Conservation (phyloP, 1,284 basidiomycete species). For the Ceratobasidium sp. region DNA sequence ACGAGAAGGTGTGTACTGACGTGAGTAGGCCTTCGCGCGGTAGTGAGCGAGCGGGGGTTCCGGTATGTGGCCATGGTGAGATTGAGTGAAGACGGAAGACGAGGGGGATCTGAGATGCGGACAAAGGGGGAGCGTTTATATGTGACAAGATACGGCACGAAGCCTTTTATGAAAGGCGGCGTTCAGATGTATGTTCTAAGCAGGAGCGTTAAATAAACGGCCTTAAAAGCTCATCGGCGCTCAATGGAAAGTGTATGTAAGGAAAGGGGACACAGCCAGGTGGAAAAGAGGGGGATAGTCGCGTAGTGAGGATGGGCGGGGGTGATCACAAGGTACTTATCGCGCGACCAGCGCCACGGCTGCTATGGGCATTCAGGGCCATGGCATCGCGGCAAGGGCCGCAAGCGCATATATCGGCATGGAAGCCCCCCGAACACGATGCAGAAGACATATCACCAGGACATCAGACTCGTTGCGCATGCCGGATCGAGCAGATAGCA, state of each 20-base stretch:
- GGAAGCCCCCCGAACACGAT: background rate
- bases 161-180: background rate
- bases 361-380: background rate
- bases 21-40: slow-evolving; percentile 6
- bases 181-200: background rate
- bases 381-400: background rate
- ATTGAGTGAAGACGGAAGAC: background rate
- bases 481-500: slow-evolving; percentile 26
- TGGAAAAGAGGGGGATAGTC: background rate
- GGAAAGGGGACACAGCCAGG: background rate
- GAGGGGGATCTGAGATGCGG: slow-evolving; percentile 14
- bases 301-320: slow-evolving; percentile 4
- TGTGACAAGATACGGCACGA: too few species aligned
- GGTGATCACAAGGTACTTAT: slow-evolving; percentile 20
- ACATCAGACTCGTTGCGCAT: slow-evolving; percentile 3
- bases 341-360: slow-evolving; percentile 13
- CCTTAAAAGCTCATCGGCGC: slow-evolving; percentile 14
- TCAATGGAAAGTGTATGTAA: background rate
- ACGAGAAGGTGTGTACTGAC: slow-evolving; percentile 10
- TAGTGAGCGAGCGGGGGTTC: slow-evolving; percentile 2
- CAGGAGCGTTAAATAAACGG: background rate
- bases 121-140: background rate
- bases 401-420: slow-evolving; percentile 2
- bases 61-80: slow-evolving; percentile 10
- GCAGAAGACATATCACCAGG: slow-evolving; percentile 10